These are phyloP conservation scores for Silene latifolia DNA, from an alignment of 148 eudicot species.

Conservation along the genomic window DNA sequence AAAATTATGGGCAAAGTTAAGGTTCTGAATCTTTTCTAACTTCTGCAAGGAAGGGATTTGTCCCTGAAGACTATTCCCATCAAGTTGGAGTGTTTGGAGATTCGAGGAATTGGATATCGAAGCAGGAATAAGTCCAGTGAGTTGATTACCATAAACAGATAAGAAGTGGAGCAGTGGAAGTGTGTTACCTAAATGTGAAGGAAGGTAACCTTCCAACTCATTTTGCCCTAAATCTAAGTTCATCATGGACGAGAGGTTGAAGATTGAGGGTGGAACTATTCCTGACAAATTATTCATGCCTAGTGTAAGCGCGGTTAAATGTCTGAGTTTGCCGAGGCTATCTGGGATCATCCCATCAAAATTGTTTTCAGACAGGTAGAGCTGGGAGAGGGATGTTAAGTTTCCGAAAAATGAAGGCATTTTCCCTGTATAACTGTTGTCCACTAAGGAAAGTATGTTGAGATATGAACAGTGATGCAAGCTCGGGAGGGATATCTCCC, in stretches of 20 bases:
- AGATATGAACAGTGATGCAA: slow-evolving; percentile 20
- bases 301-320: neutral
- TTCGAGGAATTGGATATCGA: slow-evolving; percentile 25
- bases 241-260: slow-evolving; percentile 20
- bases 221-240: slow-evolving; percentile 1
- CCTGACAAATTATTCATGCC: slow-evolving; percentile 18
- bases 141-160: neutral
- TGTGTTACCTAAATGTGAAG: slow-evolving; percentile 13
- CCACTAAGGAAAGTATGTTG: neutral
- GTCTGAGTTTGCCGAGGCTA: slow-evolving; percentile 18
- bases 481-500: slow-evolving; percentile 21
- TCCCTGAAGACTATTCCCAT: slow-evolving; percentile 22
- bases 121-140: slow-evolving; percentile 23
- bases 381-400: neutral
- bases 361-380: neutral
- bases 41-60: slow-evolving; percentile 24
- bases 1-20: slow-evolving; percentile 16
- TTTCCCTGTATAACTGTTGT: slow-evolving; percentile 7
- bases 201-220: slow-evolving; percentile 25
- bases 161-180: slow-evolving; percentile 17
- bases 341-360: slow-evolving; percentile 22
- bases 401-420: slow-evolving; percentile 21
- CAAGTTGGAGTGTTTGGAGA: slow-evolving; percentile 2
- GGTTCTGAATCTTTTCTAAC: neutral
- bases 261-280: slow-evolving; percentile 24